A percentile compares a stretch with the other conserved stretches of the same genome.
phyloP scores from a whole-genome alignment of 768 basidiomycete species.

The Termitomyces sp. region DNA sequence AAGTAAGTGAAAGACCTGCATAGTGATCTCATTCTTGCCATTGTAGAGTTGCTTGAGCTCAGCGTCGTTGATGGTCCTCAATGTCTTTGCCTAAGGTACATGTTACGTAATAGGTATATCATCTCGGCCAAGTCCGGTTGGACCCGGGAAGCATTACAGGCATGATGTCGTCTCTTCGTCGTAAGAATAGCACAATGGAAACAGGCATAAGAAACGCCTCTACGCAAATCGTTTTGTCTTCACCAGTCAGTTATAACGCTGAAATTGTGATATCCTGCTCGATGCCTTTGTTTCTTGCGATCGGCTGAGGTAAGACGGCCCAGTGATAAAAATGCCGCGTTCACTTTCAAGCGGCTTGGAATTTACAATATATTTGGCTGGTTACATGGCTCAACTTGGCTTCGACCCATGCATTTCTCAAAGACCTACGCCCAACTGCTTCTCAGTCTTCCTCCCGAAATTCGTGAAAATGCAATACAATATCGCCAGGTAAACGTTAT shows the following conservation, averaged over 20 bases:
- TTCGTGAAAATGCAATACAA: constrained; percentile 76
- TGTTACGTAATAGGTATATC: too few relatives aligned
- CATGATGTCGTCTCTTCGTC: background rate
- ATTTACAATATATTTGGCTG: background rate
- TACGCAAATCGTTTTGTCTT: too few relatives aligned
- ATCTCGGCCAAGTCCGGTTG: background rate
- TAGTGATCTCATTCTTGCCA: constrained; percentile 90
- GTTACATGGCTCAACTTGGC: constrained; percentile 3
- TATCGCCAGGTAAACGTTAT: constrained; percentile 62
- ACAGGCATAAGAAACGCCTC: background rate
- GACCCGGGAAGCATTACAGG: background rate
- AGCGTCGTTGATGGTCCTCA: constrained; percentile 78
- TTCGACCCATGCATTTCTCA: constrained; percentile 61
- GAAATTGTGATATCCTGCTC: background rate
- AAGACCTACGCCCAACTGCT: constrained; percentile 67
- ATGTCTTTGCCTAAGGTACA: constrained; percentile 58
- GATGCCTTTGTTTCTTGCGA: background rate
- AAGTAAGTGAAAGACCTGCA: constrained; percentile 98
- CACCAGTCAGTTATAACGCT: background rate
- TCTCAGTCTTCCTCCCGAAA: constrained; percentile 67
- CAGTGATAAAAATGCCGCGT: constrained; percentile 3
- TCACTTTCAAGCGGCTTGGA: background rate
- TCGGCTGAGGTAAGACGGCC: constrained; percentile 1
- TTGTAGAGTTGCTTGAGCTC: constrained; percentile 78
- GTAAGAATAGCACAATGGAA: background rate